Evolutionary conservation across 2,329 filamentous ascomycete genomes (phyloP).

Genomic region (Calonectria pseudoreteaudii): DNA sequence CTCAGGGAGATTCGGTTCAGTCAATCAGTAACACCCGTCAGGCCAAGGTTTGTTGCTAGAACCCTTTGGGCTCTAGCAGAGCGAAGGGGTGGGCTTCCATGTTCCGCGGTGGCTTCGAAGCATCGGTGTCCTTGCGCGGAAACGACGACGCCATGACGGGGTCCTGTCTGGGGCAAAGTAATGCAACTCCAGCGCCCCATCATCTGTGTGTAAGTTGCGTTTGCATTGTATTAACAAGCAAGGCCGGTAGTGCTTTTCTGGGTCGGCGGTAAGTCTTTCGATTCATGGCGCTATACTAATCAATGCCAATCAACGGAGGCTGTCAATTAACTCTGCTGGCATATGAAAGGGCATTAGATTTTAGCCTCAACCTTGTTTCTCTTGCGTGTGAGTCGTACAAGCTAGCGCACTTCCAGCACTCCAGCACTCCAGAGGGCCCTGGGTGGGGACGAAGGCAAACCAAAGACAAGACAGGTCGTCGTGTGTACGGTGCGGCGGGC

Average conservation of each 20-base stretch:
- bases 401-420: neutral
- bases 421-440: neutral
- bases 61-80: neutral
- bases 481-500: neutral
- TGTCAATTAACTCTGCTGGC: slow-evolving; percentile 1
- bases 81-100: neutral
- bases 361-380: slow-evolving; percentile 6
- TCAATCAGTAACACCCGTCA: slow-evolving; percentile 4
- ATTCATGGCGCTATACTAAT: slow-evolving; percentile 4
- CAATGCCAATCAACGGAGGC: slow-evolving; percentile 6
- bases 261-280: neutral
- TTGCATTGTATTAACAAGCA: slow-evolving; percentile 7
- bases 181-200: neutral
- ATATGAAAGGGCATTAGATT: slow-evolving; percentile 1
- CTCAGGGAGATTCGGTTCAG: neutral
- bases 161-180: neutral
- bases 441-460: neutral
- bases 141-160: neutral
- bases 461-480: neutral
- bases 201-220: slow-evolving; percentile 2
- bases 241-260: neutral
- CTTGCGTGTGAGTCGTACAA: neutral
- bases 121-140: neutral
- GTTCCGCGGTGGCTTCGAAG: neutral
- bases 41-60: slow-evolving; percentile 6